Conservation (phyloP, 306 rosid genomes). For the Hippophae rhamnoides region DNA sequence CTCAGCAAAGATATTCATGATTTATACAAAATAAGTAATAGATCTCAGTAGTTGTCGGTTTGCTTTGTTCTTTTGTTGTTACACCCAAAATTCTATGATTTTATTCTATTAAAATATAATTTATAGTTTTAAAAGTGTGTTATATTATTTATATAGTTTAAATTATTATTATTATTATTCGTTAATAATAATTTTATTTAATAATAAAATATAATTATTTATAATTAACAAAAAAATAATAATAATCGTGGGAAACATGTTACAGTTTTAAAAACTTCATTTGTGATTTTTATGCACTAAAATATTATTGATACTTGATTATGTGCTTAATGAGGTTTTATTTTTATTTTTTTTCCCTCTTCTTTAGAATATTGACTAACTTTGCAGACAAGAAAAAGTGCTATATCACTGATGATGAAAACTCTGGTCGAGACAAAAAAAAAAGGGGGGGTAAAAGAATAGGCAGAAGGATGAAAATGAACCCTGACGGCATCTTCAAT, state of each 20-base stretch:
- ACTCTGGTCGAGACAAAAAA: slow-evolving; percentile 19
- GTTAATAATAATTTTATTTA: no score
- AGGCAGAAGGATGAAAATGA: background rate
- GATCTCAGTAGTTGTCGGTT: slow-evolving; percentile 31
- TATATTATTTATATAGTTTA: no score
- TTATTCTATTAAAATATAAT: no score
- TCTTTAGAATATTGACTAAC: slow-evolving; percentile 26
- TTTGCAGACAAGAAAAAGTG: slow-evolving; percentile 46
- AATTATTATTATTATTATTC: no score
- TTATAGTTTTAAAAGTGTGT: no score
- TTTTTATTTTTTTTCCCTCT: background rate
- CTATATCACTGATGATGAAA: slow-evolving; percentile 21
- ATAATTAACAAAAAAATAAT: no score
- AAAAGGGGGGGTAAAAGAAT: background rate
- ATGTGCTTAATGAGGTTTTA: slow-evolving; percentile 24
- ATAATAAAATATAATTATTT: no score
- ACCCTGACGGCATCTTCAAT: background rate
- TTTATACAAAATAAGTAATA: slow-evolving; percentile 3
- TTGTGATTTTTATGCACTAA: slow-evolving; percentile 18
- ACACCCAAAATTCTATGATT: background rate
- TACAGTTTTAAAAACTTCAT: background rate
- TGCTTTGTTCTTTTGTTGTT: slow-evolving; percentile 6
- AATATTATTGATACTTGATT: slow-evolving; percentile 16
- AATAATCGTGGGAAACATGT: no score
- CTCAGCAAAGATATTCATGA: background rate